These are phyloP conservation scores for Intubia oerlemansii DNA, from an alignment of 2,329 filamentous ascomycete genomes.

Conservation along the genomic window DNA sequence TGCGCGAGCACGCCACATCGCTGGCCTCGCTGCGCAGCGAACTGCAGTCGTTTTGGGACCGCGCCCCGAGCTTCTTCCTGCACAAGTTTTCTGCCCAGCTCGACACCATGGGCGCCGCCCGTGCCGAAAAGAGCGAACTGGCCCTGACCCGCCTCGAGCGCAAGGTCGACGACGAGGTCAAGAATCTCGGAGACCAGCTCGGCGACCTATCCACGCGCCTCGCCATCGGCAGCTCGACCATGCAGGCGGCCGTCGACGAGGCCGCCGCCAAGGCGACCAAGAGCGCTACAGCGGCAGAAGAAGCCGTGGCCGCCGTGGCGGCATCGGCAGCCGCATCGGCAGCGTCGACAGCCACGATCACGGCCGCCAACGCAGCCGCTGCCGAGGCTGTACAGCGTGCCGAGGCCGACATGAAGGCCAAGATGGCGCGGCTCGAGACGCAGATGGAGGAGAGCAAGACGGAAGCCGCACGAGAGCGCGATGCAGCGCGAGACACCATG, in stretches of 20 bases:
- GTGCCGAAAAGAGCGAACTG: constrained; percentile 4
- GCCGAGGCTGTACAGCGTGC: constrained; percentile 1
- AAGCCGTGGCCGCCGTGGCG: too few species aligned
- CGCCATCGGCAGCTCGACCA: constrained; percentile 2
- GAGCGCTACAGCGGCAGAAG: too few species aligned
- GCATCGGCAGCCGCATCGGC: too few species aligned
- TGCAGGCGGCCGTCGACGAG: constrained; percentile 3
- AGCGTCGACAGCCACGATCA: too few species aligned
- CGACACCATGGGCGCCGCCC: constrained; percentile 1
- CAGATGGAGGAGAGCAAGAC: constrained; percentile 3
- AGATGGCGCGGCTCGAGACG: constrained; percentile 1
- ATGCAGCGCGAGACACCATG: too few species aligned
- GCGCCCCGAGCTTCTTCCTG: constrained; percentile 4
- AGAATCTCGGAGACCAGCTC: constrained; percentile 5
- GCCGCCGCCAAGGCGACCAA: background rate
- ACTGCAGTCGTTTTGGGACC: constrained; percentile 6
- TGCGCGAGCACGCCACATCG: constrained; percentile 2
- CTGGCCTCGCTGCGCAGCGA: constrained; percentile 2
- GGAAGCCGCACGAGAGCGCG: constrained; percentile 1
- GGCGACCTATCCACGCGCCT: constrained; percentile 5
- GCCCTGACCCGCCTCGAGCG: constrained; percentile 5
- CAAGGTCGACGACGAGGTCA: constrained; percentile 7
- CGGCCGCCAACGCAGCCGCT: background rate
- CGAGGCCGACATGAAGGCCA: constrained; percentile 3
- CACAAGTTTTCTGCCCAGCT: constrained; percentile 6